A percentile compares a stretch with the other conserved stretches of the same genome.
These are phyloP conservation scores for Sicyos baderoa DNA, from an alignment of 306 rosid species.

Conservation along the genomic window DNA sequence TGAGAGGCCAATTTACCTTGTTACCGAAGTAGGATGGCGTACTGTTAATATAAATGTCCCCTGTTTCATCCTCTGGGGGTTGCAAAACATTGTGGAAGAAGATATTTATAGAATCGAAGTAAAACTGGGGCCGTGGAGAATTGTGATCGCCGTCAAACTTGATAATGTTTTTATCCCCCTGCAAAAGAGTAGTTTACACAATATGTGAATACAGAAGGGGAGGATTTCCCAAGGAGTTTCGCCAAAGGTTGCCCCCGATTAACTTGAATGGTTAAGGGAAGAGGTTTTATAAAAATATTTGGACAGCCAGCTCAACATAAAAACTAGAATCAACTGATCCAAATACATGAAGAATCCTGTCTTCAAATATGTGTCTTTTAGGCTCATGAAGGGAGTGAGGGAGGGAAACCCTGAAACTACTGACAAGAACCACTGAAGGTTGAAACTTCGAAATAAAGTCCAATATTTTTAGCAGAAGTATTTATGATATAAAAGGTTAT, in stretches of 20 bases:
- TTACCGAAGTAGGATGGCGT: slow-evolving; percentile 49
- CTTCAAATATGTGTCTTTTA: background rate
- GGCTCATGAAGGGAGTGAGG: slow-evolving; percentile 7
- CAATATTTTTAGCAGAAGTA: background rate
- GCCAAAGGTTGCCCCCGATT: background rate
- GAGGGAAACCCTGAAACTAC: slow-evolving; percentile 8
- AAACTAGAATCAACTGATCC: background rate
- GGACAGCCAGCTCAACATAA: slow-evolving; percentile 7
- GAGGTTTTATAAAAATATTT: background rate
- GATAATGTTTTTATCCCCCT: slow-evolving; percentile 90
- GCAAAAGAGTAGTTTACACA: slow-evolving; percentile 13
- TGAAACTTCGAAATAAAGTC: background rate
- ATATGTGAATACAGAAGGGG: slow-evolving; percentile 9
- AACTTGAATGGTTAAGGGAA: background rate
- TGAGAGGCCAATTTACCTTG: slow-evolving; percentile 53
- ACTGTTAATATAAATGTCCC: slow-evolving; percentile 55
- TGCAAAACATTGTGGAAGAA: slow-evolving; percentile 85
- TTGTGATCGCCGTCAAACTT: slow-evolving; percentile 99
- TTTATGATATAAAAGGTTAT: background rate
- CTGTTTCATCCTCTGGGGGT: slow-evolving; percentile 87
- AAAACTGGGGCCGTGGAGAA: slow-evolving; percentile 89
- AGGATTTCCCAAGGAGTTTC: background rate
- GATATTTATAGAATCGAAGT: slow-evolving; percentile 78
- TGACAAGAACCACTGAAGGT: background rate
- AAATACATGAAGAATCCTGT: background rate